Conservation (phyloP, 345 rosid species). For the Salix viminalis region DNA sequence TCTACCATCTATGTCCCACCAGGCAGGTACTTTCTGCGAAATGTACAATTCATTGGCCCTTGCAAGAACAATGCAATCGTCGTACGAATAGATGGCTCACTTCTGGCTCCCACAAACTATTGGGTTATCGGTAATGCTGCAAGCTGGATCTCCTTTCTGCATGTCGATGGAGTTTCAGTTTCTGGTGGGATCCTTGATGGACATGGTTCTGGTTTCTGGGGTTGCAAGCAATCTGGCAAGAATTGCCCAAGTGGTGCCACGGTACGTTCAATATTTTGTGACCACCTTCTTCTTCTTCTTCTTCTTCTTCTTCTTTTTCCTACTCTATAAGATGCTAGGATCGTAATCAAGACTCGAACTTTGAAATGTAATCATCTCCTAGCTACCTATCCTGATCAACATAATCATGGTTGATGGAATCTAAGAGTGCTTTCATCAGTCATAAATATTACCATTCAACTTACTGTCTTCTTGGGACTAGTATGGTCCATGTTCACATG, state of each 20-base stretch:
- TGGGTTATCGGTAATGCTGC: slow-evolving; percentile 34
- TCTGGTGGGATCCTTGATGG: slow-evolving; percentile 67
- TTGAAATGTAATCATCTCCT: too few species aligned
- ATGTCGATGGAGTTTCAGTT: slow-evolving; percentile 46
- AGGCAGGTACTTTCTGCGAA: slow-evolving; percentile 43
- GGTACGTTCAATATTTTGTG: slow-evolving; percentile 26
- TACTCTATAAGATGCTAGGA: not conserved
- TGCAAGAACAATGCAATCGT: slow-evolving; percentile 48
- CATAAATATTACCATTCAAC: not conserved
- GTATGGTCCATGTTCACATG: not conserved
- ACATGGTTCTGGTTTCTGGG: slow-evolving; percentile 59
- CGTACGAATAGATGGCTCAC: slow-evolving; percentile 49
- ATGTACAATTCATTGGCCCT: slow-evolving; percentile 45
- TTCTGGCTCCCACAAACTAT: slow-evolving; percentile 61
- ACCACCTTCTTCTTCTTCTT: too few species aligned
- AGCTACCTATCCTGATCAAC: too few species aligned
- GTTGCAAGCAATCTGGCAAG: slow-evolving; percentile 48
- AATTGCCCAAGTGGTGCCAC: slow-evolving; percentile 66
- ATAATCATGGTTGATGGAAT: too few species aligned
- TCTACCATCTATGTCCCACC: slow-evolving; percentile 50
- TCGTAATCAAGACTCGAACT: too few species aligned
- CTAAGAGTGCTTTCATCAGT: too few species aligned
- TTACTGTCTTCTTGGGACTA: not conserved
- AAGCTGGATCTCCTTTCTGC: slow-evolving; percentile 46
- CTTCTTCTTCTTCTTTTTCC: too few species aligned